A percentile compares a stretch with the other conserved stretches of the same genome.
Evolutionary conservation across 805 yeast species (phyloP).

Genomic region (Myxozyma geophila): DNA sequence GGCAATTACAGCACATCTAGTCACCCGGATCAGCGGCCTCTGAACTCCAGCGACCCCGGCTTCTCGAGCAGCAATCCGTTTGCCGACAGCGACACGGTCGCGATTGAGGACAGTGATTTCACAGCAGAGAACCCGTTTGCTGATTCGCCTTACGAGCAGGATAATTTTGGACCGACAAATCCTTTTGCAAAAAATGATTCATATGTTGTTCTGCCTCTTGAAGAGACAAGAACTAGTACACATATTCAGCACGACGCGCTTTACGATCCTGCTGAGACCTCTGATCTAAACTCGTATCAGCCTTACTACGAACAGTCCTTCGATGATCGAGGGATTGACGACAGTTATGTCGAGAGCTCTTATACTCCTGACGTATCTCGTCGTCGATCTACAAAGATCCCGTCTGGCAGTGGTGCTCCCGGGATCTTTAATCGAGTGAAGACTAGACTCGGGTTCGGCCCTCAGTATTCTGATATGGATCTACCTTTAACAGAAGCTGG

Average conservation of each 20-base stretch:
- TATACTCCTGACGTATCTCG: constrained; percentile 8
- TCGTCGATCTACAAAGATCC: constrained; percentile 13
- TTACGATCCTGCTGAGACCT: not conserved
- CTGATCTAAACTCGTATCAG: constrained; percentile 27
- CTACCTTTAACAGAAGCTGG: constrained; percentile 31
- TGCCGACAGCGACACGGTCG: not conserved
- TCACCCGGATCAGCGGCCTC: not conserved
- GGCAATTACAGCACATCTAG: not conserved
- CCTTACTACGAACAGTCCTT: constrained; percentile 30
- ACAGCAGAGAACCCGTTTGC: constrained; percentile 5
- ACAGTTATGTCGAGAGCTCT: not conserved
- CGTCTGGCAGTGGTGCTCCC: constrained; percentile 17
- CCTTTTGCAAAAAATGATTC: not conserved
- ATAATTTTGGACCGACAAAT: not conserved
- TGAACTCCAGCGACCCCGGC: not conserved
- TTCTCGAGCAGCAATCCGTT: constrained; percentile 12
- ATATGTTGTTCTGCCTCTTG: constrained; percentile 6
- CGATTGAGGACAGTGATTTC: not conserved
- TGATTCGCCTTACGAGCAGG: constrained; percentile 4
- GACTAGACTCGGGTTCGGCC: constrained; percentile 27
- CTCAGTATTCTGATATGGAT: constrained; percentile 29
- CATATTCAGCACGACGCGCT: not conserved
- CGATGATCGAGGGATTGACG: constrained; percentile 3
- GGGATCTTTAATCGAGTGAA: constrained; percentile 29
- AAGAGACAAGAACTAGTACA: constrained; percentile 3